phyloP scores from a whole-genome alignment of 352 stramenopile species.

The Phytophthora ramorum region DNA sequence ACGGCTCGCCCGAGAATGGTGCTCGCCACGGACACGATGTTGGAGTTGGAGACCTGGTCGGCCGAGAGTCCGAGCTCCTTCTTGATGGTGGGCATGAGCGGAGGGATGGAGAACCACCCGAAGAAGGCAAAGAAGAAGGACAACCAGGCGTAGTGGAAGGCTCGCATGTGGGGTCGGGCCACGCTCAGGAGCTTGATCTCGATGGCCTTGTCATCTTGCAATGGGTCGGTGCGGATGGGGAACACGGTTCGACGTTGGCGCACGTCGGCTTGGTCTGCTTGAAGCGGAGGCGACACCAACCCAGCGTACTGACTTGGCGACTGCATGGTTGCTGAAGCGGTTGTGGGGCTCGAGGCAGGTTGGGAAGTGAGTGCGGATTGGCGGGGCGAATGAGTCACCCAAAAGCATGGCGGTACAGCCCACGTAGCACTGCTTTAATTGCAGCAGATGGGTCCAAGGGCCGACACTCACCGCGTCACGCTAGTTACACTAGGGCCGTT shows the following conservation, averaged over 20 bases:
- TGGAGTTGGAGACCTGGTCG: slow-evolving; percentile 91
- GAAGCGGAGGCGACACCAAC: slow-evolving; percentile 26
- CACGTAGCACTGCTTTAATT: neutral
- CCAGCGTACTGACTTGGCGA: slow-evolving; percentile 23
- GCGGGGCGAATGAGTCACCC: slow-evolving; percentile 13
- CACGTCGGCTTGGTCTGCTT: slow-evolving; percentile 46
- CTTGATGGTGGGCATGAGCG: slow-evolving; percentile 92
- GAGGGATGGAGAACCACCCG: slow-evolving; percentile 95
- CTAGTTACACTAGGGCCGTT: neutral
- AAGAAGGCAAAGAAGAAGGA: slow-evolving; percentile 96
- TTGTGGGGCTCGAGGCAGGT: slow-evolving; percentile 18
- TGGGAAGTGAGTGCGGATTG: slow-evolving; percentile 36
- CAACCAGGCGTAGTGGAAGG: slow-evolving; percentile 94
- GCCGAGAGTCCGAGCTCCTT: slow-evolving; percentile 83
- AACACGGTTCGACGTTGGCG: slow-evolving; percentile 52
- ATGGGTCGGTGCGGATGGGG: slow-evolving; percentile 40
- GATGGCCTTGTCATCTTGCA: slow-evolving; percentile 41
- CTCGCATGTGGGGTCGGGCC: slow-evolving; percentile 90
- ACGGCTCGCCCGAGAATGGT: slow-evolving; percentile 93
- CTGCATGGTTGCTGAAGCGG: slow-evolving; percentile 12
- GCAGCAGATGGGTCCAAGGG: neutral
- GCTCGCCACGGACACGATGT: slow-evolving; percentile 89
- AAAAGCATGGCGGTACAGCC: slow-evolving; percentile 4
- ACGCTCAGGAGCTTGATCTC: slow-evolving; percentile 46
- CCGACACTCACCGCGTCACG: slow-evolving; percentile 27